Conservation (phyloP, 1,284 basidiomycete genomes). For the Boletus sp. region DNA sequence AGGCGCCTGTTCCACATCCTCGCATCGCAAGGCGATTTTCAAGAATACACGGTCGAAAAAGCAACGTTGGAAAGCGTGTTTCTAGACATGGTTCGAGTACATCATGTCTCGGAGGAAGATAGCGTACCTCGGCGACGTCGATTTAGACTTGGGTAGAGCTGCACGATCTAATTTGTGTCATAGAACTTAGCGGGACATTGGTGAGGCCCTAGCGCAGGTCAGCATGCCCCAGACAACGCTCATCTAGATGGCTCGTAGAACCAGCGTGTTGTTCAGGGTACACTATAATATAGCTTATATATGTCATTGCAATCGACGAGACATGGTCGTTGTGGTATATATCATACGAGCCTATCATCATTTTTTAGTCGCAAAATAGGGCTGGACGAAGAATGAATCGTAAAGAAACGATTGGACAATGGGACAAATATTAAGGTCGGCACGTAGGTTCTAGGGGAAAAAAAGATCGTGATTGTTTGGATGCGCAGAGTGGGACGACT, state of each 20-base stretch:
- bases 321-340: neutral
- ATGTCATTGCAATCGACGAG: neutral
- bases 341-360: constrained; percentile 15
- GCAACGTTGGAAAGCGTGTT: constrained; percentile 74
- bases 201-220: too few relatives aligned
- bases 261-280: neutral
- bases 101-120: neutral
- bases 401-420: constrained; percentile 17
- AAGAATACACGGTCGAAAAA: constrained; percentile 54
- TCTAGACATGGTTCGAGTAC: constrained; percentile 56
- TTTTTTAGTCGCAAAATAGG: constrained; percentile 14
- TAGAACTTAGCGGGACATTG: too few relatives aligned
- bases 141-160: neutral
- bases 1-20: constrained; percentile 58
- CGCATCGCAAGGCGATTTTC: constrained; percentile 55
- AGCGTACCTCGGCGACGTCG: neutral
- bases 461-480: constrained; percentile 29
- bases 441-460: constrained; percentile 22
- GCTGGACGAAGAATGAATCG: neutral
- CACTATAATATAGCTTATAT: too few relatives aligned
- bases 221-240: too few relatives aligned
- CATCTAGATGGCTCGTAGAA: too few relatives aligned
- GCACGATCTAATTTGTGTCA: too few relatives aligned
- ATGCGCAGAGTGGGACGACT: constrained; percentile 24
- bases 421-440: constrained; percentile 31